phyloP scores from a whole-genome alignment of 2,329 filamentous ascomycete genomes.

The Conoideocrella luteorostrata region DNA sequence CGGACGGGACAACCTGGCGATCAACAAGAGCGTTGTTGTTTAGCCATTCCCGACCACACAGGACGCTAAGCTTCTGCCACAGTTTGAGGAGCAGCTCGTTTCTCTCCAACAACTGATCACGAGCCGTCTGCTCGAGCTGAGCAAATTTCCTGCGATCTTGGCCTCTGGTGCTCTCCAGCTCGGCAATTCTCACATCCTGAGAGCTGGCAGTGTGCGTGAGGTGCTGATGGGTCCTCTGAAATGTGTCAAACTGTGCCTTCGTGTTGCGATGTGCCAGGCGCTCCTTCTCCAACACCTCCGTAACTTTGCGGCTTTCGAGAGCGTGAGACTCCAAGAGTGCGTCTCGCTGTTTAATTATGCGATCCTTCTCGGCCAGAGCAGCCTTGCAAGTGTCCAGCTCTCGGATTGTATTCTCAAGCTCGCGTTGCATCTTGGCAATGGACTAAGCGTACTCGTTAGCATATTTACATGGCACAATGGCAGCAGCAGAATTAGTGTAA shows the following conservation, averaged over 20 bases:
- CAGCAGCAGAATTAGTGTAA: neutral
- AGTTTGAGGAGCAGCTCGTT: conserved; percentile 82
- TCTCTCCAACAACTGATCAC: conserved; percentile 81
- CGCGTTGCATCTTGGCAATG: conserved; percentile 79
- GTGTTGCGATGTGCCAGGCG: conserved; percentile 78
- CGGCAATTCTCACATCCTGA: conserved; percentile 75
- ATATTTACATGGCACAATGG: neutral
- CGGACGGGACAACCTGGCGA: conserved; percentile 71
- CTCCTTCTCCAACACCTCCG: conserved; percentile 87
- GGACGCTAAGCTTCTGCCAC: conserved; percentile 79
- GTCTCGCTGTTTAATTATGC: conserved; percentile 83
- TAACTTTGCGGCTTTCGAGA: conserved; percentile 76
- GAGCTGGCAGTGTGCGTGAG: conserved; percentile 79
- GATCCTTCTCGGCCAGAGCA: conserved; percentile 82
- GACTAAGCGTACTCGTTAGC: conserved; percentile 40
- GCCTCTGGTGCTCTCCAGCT: conserved; percentile 74
- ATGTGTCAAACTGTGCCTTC: conserved; percentile 79
- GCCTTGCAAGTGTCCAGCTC: conserved; percentile 75
- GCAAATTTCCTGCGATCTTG: conserved; percentile 73
- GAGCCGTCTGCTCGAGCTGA: conserved; percentile 70
- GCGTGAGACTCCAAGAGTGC: conserved; percentile 80
- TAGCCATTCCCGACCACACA: conserved; percentile 89
- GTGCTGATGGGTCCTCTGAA: conserved; percentile 80
- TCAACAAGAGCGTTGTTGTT: conserved; percentile 86
- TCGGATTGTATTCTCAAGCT: conserved; percentile 75